Conservation (phyloP, 2,329 filamentous ascomycete genomes). For the Alternaria sp. region DNA sequence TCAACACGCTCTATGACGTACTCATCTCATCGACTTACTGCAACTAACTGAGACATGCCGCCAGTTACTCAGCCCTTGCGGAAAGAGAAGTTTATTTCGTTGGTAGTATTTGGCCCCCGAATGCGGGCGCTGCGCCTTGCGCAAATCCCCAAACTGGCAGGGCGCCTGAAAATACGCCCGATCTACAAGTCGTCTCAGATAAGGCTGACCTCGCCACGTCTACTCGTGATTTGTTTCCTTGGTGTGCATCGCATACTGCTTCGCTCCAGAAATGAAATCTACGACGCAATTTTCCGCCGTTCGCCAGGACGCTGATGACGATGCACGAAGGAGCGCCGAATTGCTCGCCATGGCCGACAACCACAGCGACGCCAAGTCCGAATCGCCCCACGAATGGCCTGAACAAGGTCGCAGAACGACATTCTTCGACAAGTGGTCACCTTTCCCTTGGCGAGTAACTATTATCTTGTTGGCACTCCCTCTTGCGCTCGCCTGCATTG, state of each 20-base stretch:
- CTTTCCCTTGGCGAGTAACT: conserved; percentile 32
- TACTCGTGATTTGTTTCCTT: neutral
- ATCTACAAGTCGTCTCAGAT: neutral
- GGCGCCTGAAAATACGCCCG: conserved; percentile 9
- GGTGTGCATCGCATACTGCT: neutral
- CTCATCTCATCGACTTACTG: neutral
- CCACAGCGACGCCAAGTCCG: conserved; percentile 1
- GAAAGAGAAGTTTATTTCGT: neutral
- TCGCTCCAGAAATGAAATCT: neutral
- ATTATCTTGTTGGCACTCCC: conserved; percentile 25
- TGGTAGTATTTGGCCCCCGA: neutral
- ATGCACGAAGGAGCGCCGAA: conserved; percentile 9
- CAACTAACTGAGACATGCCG: neutral
- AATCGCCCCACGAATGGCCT: neutral
- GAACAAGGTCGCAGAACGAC: neutral
- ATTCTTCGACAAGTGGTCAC: conserved; percentile 10
- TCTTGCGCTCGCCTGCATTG: conserved; percentile 30
- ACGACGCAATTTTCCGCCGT: conserved; percentile 5
- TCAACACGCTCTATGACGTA: neutral
- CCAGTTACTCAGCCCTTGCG: neutral
- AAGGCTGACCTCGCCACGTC: neutral
- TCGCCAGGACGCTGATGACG: conserved; percentile 8
- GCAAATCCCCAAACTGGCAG: conserved; percentile 1
- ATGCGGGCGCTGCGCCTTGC: conserved; percentile 19
- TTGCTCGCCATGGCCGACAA: conserved; percentile 6